Base-by-base conservation (phyloP, 108 stramenopile species). In the Nitzschia sp. region DNA sequence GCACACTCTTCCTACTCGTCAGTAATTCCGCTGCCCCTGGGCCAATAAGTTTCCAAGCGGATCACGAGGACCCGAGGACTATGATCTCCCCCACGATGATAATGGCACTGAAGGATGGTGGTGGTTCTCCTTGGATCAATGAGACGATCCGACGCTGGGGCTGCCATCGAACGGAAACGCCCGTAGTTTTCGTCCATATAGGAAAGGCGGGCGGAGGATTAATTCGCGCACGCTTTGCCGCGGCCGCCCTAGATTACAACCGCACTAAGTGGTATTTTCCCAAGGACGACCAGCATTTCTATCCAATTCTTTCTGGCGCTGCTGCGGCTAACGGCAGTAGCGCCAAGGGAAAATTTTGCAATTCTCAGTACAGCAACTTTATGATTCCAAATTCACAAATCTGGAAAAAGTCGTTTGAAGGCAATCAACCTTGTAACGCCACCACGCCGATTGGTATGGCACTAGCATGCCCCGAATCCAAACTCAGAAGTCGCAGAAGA, bases 131-230 rank as follows among this genome's bases (percentile, higher is more conserved):
- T n/a, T 34, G 25, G 41, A 45, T 61, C 38, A 41, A 61, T 41
- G 55, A 72, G 47, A 58, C 54, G 16, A 79, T 82, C 31, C 69
- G 81, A 44, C 26, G 52, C 28, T 82, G 81, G 81, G 81, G 81
- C 1, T 82, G 81, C 29, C 11, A 76, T 54, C 55, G 30, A 27
- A 73, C 45, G 16, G 72, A 73, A 57, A 70, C 77, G 13, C 81
- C 81, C 3, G 32, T 76, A 3, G 58, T 82, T n/a, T 82, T 76
- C 64, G 81, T 82, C 3, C 81, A 82, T 45, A 66, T 76, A 48
- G 81, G 81, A 15, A 82, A 82, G 47, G 45, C 54, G 19, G 81
- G 81, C 8, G 81, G 81, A 45, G 77, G 78, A 9, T 31, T 16
- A 13, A 53, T 76, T 52, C 69, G 77, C 30, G 55, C 57, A 16